A percentile compares a stretch with the other conserved stretches of the same genome.
These are phyloP conservation scores for Metschnikowia gruessii DNA, from an alignment of 805 yeast species.

Conservation along the genomic window DNA sequence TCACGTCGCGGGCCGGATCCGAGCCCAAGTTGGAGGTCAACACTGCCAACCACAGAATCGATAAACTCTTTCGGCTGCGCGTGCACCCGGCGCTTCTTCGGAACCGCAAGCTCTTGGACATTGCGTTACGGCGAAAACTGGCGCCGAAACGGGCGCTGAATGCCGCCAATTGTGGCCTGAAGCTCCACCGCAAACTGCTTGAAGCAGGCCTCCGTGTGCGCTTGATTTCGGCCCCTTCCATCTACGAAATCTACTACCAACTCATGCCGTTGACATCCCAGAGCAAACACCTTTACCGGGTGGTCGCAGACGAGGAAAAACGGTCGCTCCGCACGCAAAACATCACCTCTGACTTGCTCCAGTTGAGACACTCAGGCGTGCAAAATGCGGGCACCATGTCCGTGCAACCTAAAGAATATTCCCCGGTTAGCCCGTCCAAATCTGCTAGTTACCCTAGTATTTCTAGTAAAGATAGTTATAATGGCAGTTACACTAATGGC, in stretches of 20 bases:
- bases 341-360: slow-evolving; percentile 8
- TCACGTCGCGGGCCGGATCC: slow-evolving; percentile 7
- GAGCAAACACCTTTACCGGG: slow-evolving; percentile 13
- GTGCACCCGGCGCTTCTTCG: slow-evolving; percentile 18
- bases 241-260: slow-evolving; percentile 43
- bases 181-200: slow-evolving; percentile 42
- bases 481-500: too few species aligned
- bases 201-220: slow-evolving; percentile 52
- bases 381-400: not conserved
- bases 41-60: slow-evolving; percentile 9
- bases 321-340: slow-evolving; percentile 8
- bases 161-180: slow-evolving; percentile 19
- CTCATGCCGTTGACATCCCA: slow-evolving; percentile 36
- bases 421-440: too few species aligned
- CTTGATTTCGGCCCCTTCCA: slow-evolving; percentile 44
- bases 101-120: slow-evolving; percentile 23
- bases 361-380: slow-evolving; percentile 1
- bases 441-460: too few species aligned
- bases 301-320: slow-evolving; percentile 4
- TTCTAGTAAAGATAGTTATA: too few species aligned
- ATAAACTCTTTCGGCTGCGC: slow-evolving; percentile 15
- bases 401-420: too few species aligned
- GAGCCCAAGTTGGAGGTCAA: slow-evolving; percentile 12
- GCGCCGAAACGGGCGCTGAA: slow-evolving; percentile 17
- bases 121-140: slow-evolving; percentile 35